These are phyloP conservation scores for Lotmaria passim DNA, from an alignment of 208 protist species.

Conservation along the genomic window DNA sequence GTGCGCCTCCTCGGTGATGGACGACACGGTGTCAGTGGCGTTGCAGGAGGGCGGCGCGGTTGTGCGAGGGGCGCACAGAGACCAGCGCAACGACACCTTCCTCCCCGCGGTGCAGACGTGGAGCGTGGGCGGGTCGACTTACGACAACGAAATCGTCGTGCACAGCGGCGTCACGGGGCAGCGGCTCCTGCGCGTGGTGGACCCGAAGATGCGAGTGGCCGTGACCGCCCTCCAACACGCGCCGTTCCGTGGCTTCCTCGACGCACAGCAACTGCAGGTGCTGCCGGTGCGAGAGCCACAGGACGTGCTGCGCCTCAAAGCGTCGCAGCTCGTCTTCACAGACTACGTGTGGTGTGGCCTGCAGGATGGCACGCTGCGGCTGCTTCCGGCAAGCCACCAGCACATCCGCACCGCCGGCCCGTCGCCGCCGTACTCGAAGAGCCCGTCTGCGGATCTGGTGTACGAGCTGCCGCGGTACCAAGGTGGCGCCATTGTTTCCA, in stretches of 20 bases:
- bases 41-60: background rate
- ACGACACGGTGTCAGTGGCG: constrained; percentile 26
- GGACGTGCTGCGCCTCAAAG: constrained; percentile 68
- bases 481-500: constrained; percentile 64
- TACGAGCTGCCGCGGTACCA: constrained; percentile 90
- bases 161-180: constrained; percentile 55
- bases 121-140: constrained; percentile 49
- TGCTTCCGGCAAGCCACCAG: constrained; percentile 67
- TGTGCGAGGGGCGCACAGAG: constrained; percentile 21
- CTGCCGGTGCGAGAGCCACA: constrained; percentile 63
- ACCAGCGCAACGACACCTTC: constrained; percentile 34
- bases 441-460: constrained; percentile 64
- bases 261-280: constrained; percentile 54
- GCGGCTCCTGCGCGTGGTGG: constrained; percentile 59
- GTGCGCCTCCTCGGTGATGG: background rate
- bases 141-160: constrained; percentile 64
- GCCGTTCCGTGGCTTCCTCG: constrained; percentile 81
- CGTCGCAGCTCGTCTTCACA: constrained; percentile 64
- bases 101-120: constrained; percentile 51
- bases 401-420: constrained; percentile 56
- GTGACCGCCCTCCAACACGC: constrained; percentile 76
- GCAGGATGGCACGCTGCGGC: constrained; percentile 79
- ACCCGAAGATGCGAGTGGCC: constrained; percentile 70
- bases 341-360: constrained; percentile 92
- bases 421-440: constrained; percentile 52